These are phyloP conservation scores for Diaporthe capsici DNA, from an alignment of 2,329 filamentous ascomycete species.

Conservation along the genomic window DNA sequence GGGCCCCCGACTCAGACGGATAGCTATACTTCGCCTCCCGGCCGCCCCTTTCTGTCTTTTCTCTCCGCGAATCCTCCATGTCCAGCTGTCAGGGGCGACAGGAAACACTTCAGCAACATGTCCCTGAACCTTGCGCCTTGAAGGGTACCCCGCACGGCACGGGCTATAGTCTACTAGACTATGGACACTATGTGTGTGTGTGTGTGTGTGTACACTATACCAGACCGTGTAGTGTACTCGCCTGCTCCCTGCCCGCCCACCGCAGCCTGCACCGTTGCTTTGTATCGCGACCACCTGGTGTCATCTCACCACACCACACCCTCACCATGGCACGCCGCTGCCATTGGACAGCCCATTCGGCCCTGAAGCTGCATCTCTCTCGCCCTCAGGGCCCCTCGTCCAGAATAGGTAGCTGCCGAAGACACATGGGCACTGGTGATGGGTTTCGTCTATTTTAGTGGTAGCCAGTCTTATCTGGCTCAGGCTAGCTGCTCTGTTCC, in stretches of 20 bases:
- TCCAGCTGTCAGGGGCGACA: slow-evolving; percentile 8
- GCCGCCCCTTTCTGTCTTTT: neutral
- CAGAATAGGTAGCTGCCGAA: slow-evolving; percentile 15
- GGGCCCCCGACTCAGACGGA: slow-evolving; percentile 9
- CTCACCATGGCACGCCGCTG: neutral
- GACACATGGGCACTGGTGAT: slow-evolving; percentile 3
- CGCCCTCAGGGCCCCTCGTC: neutral
- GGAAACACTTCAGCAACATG: slow-evolving; percentile 8
- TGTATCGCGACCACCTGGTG: slow-evolving; percentile 17
- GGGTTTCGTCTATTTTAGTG: slow-evolving; percentile 31
- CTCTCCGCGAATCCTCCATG: neutral
- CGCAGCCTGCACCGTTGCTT: slow-evolving; percentile 7
- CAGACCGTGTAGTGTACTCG: neutral
- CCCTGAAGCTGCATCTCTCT: slow-evolving; percentile 8
- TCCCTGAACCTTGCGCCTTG: slow-evolving; percentile 16
- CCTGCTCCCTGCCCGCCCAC: neutral
- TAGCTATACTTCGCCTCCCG: slow-evolving; percentile 18
- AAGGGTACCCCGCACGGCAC: slow-evolving; percentile 27
- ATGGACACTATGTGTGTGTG: too few relatives aligned
- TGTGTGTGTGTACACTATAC: slow-evolving; percentile 3
- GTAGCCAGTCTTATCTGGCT: slow-evolving; percentile 28
- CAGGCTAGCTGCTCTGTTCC: neutral
- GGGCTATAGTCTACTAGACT: neutral
- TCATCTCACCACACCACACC: slow-evolving; percentile 19
- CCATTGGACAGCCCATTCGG: slow-evolving; percentile 10